A percentile compares a stretch with the other conserved stretches of the same genome.
These are phyloP conservation scores for Coemansia sp. DNA, from an alignment of 192 early-diverging fungal genomes.

Conservation along the genomic window DNA sequence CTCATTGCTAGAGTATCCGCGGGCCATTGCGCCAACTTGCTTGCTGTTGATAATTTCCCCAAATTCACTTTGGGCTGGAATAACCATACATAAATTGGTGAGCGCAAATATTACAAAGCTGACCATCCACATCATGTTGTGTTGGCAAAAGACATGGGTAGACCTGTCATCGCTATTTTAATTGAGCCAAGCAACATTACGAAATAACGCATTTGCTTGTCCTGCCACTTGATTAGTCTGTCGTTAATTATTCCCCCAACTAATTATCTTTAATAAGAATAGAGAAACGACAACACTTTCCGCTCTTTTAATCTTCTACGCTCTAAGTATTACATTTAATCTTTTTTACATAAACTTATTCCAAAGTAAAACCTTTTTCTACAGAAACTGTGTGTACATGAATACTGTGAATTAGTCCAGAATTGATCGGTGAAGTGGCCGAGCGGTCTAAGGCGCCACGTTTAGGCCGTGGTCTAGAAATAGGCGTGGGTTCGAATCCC, in stretches of 20 bases:
- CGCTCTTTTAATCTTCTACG: neutral
- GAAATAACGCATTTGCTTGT: slow-evolving; percentile 26
- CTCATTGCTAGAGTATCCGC: slow-evolving; percentile 14
- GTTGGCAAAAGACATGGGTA: slow-evolving; percentile 21
- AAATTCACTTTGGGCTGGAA: slow-evolving; percentile 37
- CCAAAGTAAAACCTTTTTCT: too few relatives aligned
- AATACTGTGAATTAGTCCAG: neutral
- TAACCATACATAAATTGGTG: slow-evolving; percentile 20
- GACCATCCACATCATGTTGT: slow-evolving; percentile 21
- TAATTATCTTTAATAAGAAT: too few relatives aligned
- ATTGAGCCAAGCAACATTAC: slow-evolving; percentile 26
- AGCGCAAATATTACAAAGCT: slow-evolving; percentile 34
- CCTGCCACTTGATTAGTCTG: slow-evolving; percentile 16
- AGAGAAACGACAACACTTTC: slow-evolving; percentile 1
- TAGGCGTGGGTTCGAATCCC: slow-evolving; percentile 36
- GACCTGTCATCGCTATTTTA: neutral
- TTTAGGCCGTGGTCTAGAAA: slow-evolving; percentile 30
- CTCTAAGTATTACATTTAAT: too few relatives aligned
- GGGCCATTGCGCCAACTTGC: slow-evolving; percentile 23
- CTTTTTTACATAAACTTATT: too few relatives aligned
- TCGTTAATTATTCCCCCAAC: slow-evolving; percentile 16
- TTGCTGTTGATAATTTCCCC: slow-evolving; percentile 35
- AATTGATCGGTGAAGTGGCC: slow-evolving; percentile 14
- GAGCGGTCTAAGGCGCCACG: slow-evolving; percentile 7
- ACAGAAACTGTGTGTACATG: neutral